Evolutionary conservation across 2,329 filamentous ascomycete species (phyloP).

Genomic region (Apiospora pterosperma): DNA sequence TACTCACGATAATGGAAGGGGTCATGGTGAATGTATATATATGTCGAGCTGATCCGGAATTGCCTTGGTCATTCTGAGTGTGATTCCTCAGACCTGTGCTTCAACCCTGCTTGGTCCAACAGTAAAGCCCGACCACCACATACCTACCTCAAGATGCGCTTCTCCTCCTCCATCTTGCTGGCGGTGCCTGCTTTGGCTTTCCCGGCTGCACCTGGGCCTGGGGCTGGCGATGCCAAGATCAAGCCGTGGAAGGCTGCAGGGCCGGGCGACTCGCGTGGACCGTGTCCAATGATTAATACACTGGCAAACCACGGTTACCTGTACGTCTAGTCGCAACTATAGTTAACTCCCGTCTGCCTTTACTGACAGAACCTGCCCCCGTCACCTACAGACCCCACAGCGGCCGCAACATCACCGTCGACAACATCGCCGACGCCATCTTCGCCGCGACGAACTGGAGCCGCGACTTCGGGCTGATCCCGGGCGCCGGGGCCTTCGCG

Average conservation of each 20-base stretch:
- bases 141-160: not conserved
- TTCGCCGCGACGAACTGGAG: constrained; percentile 1
- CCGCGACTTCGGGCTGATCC: constrained; percentile 2
- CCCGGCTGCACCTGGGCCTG: not conserved
- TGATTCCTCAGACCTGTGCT: not conserved
- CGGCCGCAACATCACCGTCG: constrained; percentile 3
- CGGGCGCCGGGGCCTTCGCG: not conserved
- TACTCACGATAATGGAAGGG: not conserved
- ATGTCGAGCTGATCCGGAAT: not conserved
- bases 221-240: not conserved
- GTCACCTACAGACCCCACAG: not conserved
- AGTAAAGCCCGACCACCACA: not conserved
- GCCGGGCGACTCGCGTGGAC: not conserved
- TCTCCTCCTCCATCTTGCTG: not conserved
- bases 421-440: not conserved
- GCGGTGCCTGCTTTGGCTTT: not conserved
- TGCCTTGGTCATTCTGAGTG: not conserved
- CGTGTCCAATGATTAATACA: constrained; percentile 2
- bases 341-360: not conserved
- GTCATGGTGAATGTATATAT: not conserved
- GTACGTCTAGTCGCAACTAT: not conserved
- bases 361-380: not conserved
- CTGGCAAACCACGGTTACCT: constrained; percentile 1
- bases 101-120: not conserved
- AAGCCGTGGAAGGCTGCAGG: constrained; percentile 3